A percentile compares a stretch with the other conserved stretches of the same genome.
phyloP scores from a whole-genome alignment of 2,329 filamentous ascomycete genomes.

The Ascochyta fabae region DNA sequence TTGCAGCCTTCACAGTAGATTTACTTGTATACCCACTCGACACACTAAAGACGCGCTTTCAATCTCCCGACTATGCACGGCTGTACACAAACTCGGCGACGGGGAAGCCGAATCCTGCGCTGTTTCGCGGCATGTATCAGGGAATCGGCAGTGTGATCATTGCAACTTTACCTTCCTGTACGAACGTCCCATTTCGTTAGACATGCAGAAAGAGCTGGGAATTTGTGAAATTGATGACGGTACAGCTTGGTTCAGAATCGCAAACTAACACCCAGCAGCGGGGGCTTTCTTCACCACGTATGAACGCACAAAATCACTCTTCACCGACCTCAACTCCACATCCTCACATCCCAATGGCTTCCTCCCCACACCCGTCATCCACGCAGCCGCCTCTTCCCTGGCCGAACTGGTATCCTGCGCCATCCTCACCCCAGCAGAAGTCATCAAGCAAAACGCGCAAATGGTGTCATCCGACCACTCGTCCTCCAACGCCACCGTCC shows the following conservation, averaged over 20 bases:
- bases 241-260: neutral
- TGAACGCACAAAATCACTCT: slow-evolving; percentile 72
- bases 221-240: neutral
- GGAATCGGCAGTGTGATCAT: slow-evolving; percentile 85
- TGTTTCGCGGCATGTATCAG: slow-evolving; percentile 81
- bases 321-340: slow-evolving; percentile 59
- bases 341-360: slow-evolving; percentile 42
- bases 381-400: slow-evolving; percentile 74
- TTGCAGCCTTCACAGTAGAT: slow-evolving; percentile 86
- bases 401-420: slow-evolving; percentile 86
- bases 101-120: slow-evolving; percentile 60
- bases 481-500: slow-evolving; percentile 58
- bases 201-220: neutral
- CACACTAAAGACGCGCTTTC: slow-evolving; percentile 85
- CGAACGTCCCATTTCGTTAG: neutral
- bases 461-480: slow-evolving; percentile 62
- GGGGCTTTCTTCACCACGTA: slow-evolving; percentile 92
- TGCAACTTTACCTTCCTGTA: slow-evolving; percentile 86
- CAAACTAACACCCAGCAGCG: slow-evolving; percentile 55
- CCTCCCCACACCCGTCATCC: slow-evolving; percentile 72
- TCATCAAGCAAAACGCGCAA: slow-evolving; percentile 93
- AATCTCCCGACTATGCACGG: slow-evolving; percentile 76
- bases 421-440: slow-evolving; percentile 86
- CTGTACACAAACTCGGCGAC: slow-evolving; percentile 67
- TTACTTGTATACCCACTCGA: slow-evolving; percentile 86